Base-by-base conservation (phyloP, 73 alveolate genomes). In the Stentor coeruleus region DNA sequence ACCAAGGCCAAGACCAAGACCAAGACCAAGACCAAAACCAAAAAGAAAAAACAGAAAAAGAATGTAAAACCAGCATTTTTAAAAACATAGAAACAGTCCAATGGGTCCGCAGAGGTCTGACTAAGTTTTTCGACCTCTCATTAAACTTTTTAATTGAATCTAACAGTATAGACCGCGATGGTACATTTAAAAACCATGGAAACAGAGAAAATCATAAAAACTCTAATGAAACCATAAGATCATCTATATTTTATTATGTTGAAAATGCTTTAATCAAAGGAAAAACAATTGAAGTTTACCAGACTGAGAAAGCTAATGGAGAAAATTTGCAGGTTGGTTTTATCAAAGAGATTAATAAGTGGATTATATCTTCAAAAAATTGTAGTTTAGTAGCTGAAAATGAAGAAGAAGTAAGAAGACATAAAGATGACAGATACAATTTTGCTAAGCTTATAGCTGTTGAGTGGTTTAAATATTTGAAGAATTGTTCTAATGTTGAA, bases 221-320 rank as follows among this genome's bases (percentile, higher is more conserved):
- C 31, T 41, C 40, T 40, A 77, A 77, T n/a, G 39, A 60, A 55
- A 58, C 81, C 79, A 59, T 86, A 3, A 55, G 74, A 3, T 58
- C 41, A 20, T 82, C 79, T 31, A 85, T 91, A 11, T 74, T 89
- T 66, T 83, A 85, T 26, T 87, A 84, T 0, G 85, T 82, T 0
- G 59, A 86, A 82, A 55, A 74, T 59, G 76, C 85, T 3, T 41
- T 90, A 59, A 77, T 85, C 74, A 49, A 91, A 57, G 95, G 88
- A 28, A 84, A 77, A 83, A 84, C 74, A 59, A 89, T 94, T 20
- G 89, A 86, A 38, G 76, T 92, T 6, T 93, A 88, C n/a, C 93
- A 91, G 88, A 87, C 94, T 81, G 88, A 94, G 80, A 96, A 96
- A 85, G 99, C 97, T 20, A 96, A 96, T 87, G 99, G 99, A 49